Evolutionary conservation across 2,329 filamentous ascomycete species (phyloP), one percentile per base, ranked within the genome.

Genomic region (Penicillium corylophilum): DNA sequence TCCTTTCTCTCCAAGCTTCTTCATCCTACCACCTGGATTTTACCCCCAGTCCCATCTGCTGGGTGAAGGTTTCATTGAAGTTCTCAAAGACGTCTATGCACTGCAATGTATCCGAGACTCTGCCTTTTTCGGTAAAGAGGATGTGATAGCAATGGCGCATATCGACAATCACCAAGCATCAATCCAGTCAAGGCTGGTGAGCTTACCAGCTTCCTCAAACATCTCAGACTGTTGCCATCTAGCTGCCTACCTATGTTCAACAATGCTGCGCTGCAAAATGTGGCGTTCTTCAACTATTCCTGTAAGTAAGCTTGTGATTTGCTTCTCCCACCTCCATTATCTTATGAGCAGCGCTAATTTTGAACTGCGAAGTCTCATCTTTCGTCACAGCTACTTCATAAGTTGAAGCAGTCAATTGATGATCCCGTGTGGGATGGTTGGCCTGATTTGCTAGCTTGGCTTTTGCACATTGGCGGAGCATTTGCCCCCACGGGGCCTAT

Each of bases 161-260:
- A 67, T 77, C 22, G 65, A 77, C 35, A 73, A 73, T 29, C 74
- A 76, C 8, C 65, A 65, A 31, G 75, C 74, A 35, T 77, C 69
- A 2, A 72, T 77, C 12, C 74, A 77, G 33, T 77, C 74, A 0
- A 65, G 73, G 28, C 59, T 77, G 0, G 61, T 61, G 2, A 39
- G 44, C 7, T 53, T 74, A 3, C 51, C 54, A 4, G 57, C 55
- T 9, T 2, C 13, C 0, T 69, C 62, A 0, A 36, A 59, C 1
- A 18, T 73, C 5, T 48, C 57, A 1, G 64, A 69, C 2, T 74
- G 69, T 48, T 75, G 71, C n/a, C 58, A 65, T 40, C 61, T 77
- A 1, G 74, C 71, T 2, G 70, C 71, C 8, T 77, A 76, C 59
- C 28, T 77, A n/a, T 74, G 69, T 46, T 72, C 74, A 3, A 59